Evolutionary conservation across 345 rosid species (phyloP), one percentile per base, ranked within the genome.

Genomic region (Ceriops decandra): DNA sequence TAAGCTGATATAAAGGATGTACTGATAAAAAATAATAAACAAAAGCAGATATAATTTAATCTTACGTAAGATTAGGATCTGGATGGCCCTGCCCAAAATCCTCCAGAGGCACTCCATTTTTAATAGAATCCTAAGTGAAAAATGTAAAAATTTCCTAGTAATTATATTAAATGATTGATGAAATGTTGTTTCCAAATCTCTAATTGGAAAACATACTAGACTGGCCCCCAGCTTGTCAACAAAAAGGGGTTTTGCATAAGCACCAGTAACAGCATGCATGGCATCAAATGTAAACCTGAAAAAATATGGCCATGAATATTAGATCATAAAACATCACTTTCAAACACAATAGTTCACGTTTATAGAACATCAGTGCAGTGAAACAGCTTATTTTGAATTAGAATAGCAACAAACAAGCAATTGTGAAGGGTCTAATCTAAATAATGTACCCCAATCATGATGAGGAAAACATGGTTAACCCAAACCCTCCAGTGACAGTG

Each of bases 21-120:
- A 13, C 5, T 15, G 15, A 13, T 13, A 0, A 42, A 42, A 38
- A 42, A 42, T 42, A 13, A 42, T 42, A 42, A 42, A 15, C 17
- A 13, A 42, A 42, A 13, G 17, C 49, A 15, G 16, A 24, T 57
- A 60, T 20, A 49, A 35, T 64, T 64, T 53, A 6, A 30, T 72
- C 95, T 86, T 86, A 95, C 92, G 92, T 90, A 64, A 95, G 95
- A 81, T 95, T 95, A 68, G 97, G 99, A 80, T 91, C 99, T 21
- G 99, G 99, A 84, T 91, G 97, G 67, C 99, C 99, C 76, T 84
- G 97, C 49, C 95, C 96, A 84, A 95, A 95, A 85, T 91, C 99
- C 83, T 88, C 99, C 46, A 87, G 77, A 67, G 98, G 98, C 68
- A 87, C 89, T 74, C 97, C 99, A 67, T 91, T 91, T 61, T 63